Base-by-base conservation (phyloP, 768 basidiomycete genomes). In the Tephrocybe sp. region DNA sequence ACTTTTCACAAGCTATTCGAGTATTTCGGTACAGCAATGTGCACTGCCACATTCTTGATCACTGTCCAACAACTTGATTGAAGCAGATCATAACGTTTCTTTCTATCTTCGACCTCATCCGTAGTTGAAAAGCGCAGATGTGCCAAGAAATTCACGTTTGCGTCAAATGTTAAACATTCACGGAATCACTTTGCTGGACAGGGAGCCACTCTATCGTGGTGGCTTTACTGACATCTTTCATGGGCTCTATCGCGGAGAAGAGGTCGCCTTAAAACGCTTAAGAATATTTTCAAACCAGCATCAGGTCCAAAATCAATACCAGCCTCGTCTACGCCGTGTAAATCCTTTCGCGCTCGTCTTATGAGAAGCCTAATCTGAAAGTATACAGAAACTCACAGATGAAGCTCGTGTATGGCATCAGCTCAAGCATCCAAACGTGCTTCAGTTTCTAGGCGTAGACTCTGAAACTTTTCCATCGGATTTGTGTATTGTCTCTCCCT, bases 401-500 rank as follows among this genome's bases (percentile, higher is more conserved):
- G 60, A 62, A 54, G 52, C 55, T 21, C 47, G 37, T 4, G 28
- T 59, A 12, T 62, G 60, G 60, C 55, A 57, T 20, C 32, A 50
- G 7, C 49, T 61, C 46, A 37, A 55, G 17, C 55, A 61, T 49
- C 55, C 49, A 3, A 56, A 61, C 37, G 50, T 61, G 12, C 51
- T 62, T 15, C 47, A 51, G 43, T 57, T 62, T 47, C 45, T 62
- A 15, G 60, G 60, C 11, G 21, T 62, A 4, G 53, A 58, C 30
- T 51, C 52, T 4, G 56, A 58, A 24, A 58, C 56, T 9, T 58
- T 58, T 28, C 39, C 53, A 6, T 38, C 45, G 11, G 48, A 54
- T 18, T 9, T 51, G 15, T 54, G 56, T 39, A 20, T 54, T 40
- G 52, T 58, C 8, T 58, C 56, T 11, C 56, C 52, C 17, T 58